Evolutionary conservation across 2,329 filamentous ascomycete species (phyloP), one percentile per base, ranked within the genome.

Genomic region (Cladophialophora bantiana): DNA sequence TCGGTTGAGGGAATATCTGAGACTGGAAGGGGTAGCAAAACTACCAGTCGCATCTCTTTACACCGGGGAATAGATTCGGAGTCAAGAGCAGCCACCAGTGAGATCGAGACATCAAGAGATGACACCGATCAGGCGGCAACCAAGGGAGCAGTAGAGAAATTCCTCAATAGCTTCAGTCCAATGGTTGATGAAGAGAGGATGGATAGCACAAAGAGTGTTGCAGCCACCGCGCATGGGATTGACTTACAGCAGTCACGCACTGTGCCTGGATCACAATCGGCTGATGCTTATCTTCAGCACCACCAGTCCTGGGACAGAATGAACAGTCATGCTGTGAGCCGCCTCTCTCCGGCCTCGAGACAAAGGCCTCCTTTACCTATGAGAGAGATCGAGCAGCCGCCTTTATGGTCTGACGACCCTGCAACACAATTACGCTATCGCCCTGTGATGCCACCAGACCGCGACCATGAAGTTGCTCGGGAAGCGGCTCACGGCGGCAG

Each of bases 161-260:
- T 72, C 50, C 64, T 72, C 10, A 59, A 67, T 18, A 69, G 64
- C 53, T 72, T 72, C 50, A 65, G 70, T 55, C 65, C 67, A 2
- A 53, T 57, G 36, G 53, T 35, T 20, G 38, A 36, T 31, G 58
- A 62, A 20, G 38, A 52, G 5, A 15, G 26, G 20, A 7, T 18
- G 20, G 59, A 48, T 42, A 34, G 5, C 35, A 18, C 26, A 7
- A 53, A 6, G 4, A 34, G 7, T 18, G 34, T 35, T 20, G 34
- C 13, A 15, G 45, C 18, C 6, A 53, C 20, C n/a, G n/a, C 18
- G 42, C 57, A 9, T 7, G n/a, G 42, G n/a, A 48, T 26, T 61
- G 45, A 32, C n/a, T 18, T 53, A 34, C 48, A 42, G 34, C 26
- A 35, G 40, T 40, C 26, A 12, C 31, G 15, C 18, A 59, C 31